Percentiles rank a stretch among this genome's conserved stretches.
phyloP scores from a whole-genome alignment of 495 filamentous ascomycete genomes.

The Cercophora scortea region DNA sequence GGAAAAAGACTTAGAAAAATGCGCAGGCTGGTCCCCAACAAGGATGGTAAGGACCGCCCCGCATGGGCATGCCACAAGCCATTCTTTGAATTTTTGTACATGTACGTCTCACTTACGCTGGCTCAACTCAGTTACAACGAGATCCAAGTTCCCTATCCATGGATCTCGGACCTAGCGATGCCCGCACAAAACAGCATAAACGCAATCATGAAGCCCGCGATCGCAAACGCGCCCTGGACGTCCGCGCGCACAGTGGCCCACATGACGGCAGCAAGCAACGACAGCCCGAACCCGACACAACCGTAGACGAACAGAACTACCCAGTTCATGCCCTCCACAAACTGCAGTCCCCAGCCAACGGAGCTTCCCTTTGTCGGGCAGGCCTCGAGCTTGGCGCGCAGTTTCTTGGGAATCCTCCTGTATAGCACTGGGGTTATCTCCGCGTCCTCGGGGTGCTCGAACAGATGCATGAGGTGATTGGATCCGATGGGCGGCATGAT shows the following conservation, averaged over 20 bases:
- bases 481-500: constrained; percentile 2
- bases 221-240: constrained; percentile 4
- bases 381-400: neutral
- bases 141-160: no score
- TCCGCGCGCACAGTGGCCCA: constrained; percentile 1
- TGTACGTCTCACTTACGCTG: no score
- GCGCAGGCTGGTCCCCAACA: no score
- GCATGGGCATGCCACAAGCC: no score
- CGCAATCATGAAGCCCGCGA: constrained; percentile 5
- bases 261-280: neutral
- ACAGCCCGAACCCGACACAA: constrained; percentile 2
- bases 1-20: no score
- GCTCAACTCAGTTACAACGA: no score
- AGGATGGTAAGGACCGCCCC: no score
- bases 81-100: no score
- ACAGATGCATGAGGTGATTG: constrained; percentile 1
- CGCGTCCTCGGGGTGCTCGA: constrained; percentile 6
- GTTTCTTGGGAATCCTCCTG: constrained; percentile 1
- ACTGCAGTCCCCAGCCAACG: constrained; percentile 4
- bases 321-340: constrained; percentile 6
- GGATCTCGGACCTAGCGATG: neutral
- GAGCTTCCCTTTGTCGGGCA: constrained; percentile 6
- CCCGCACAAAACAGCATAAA: constrained; percentile 5
- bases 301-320: constrained; percentile 4
- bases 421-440: neutral